phyloP scores from a whole-genome alignment of 2,329 filamentous ascomycete genomes.

The Pyricularia pennisetigena region DNA sequence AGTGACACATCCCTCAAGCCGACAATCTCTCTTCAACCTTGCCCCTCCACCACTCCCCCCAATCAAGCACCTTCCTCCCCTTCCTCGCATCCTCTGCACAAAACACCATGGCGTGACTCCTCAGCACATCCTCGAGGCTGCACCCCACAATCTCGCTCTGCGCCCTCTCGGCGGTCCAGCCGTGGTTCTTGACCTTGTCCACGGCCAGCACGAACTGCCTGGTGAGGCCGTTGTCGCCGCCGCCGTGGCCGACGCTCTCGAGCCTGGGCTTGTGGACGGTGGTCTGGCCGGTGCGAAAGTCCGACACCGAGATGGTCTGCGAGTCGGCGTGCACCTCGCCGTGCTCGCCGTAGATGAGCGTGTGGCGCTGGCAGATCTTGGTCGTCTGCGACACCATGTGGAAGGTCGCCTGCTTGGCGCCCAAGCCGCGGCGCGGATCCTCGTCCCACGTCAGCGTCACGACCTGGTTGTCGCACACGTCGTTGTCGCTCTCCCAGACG shows the following conservation, averaged over 20 bases:
- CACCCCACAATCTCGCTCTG: constrained; percentile 72
- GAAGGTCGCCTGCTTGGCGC: constrained; percentile 76
- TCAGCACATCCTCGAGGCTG: constrained; percentile 75
- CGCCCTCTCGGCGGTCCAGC: constrained; percentile 56
- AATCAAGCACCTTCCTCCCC: constrained; percentile 61
- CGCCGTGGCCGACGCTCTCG: constrained; percentile 55
- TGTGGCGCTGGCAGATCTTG: constrained; percentile 77
- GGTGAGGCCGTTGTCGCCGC: constrained; percentile 71
- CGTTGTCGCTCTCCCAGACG: constrained; percentile 87
- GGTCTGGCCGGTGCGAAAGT: constrained; percentile 52
- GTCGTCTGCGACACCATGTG: constrained; percentile 92
- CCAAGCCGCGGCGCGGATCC: constrained; percentile 38
- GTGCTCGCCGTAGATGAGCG: constrained; percentile 73
- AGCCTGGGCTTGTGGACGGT: constrained; percentile 49
- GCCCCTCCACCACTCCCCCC: constrained; percentile 64
- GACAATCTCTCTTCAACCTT: constrained; percentile 28
- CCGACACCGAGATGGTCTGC: constrained; percentile 61
- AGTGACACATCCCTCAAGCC: neutral
- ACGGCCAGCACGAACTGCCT: constrained; percentile 77
- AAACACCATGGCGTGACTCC: constrained; percentile 88
- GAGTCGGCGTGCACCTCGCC: constrained; percentile 83
- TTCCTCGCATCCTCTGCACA: constrained; percentile 80
- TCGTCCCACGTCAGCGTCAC: constrained; percentile 87
- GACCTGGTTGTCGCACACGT: constrained; percentile 86
- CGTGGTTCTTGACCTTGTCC: constrained; percentile 63